Base-by-base conservation (phyloP, 139 green algal species). In the Mesotaenium endlicherianum region DNA sequence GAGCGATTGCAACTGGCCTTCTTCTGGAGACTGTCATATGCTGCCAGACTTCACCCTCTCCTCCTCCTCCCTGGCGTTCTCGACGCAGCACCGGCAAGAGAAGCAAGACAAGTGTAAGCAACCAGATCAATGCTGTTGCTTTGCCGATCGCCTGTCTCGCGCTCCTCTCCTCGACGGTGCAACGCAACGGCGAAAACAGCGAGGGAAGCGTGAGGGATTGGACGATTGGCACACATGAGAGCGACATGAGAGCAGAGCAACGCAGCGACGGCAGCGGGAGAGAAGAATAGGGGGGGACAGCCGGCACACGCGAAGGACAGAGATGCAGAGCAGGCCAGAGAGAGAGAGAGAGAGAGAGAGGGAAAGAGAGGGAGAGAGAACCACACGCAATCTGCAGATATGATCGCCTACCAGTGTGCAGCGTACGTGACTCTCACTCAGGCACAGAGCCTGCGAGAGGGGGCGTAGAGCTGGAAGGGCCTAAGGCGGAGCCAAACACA, bases 341-440 rank as follows among this genome's bases (percentile, higher is more conserved):
- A 76, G 67, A 60, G 67, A 31, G 67, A 26, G n/a, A 76, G 67
- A 64, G 67, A 76, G 67, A 76, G 67, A 76, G n/a, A 20, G 20
- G 67, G 67, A 60, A 76, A 20, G 20, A 64, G 67, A 76, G 67
- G 67, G 20, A 60, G 53, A 26, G 53, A 64, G 53, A 64, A 64
- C 20, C n/a, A n/a, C n/a, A n/a, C n/a, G n/a, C n/a, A n/a, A n/a
- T n/a, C n/a, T n/a, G n/a, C n/a, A n/a, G n/a, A n/a, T n/a, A n/a
- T n/a, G n/a, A n/a, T n/a, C n/a, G n/a, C n/a, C n/a, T n/a, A n/a
- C n/a, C n/a, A n/a, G n/a, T n/a, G n/a, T n/a, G n/a, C n/a, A n/a
- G n/a, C n/a, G n/a, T n/a, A n/a, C n/a, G n/a, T n/a, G n/a, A n/a
- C n/a, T n/a, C n/a, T n/a, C n/a, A n/a, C n/a, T n/a, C n/a, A 64